These are phyloP conservation scores for Andrographis paniculata DNA, from an alignment of 305 asterid species.

Conservation along the genomic window DNA sequence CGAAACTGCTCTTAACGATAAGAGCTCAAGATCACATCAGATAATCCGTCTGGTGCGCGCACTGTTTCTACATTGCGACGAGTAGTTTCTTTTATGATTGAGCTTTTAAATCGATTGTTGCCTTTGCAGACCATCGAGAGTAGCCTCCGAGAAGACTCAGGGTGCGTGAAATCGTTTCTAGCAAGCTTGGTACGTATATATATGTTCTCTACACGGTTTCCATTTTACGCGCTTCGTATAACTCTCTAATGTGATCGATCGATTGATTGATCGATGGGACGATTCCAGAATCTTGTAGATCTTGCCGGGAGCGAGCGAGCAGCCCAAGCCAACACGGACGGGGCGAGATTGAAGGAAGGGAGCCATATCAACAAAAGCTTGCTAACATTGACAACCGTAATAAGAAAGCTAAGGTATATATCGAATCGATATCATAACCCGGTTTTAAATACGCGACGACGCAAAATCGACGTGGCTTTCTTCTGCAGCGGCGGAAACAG, in stretches of 20 bases:
- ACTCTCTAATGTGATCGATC: constrained; percentile 9
- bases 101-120: no score
- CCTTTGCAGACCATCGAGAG: constrained; percentile 67
- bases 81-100: no score
- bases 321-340: constrained; percentile 73
- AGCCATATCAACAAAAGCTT: constrained; percentile 91
- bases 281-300: constrained; percentile 84
- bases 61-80: no score
- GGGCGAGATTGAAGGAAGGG: constrained; percentile 88
- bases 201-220: constrained; percentile 9
- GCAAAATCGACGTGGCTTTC: no score
- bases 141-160: constrained; percentile 68
- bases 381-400: constrained; percentile 81
- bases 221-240: constrained; percentile 5
- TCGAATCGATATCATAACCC: no score
- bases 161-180: constrained; percentile 61
- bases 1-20: constrained; percentile 81
- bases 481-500: constrained; percentile 58
- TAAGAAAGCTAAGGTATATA: constrained; percentile 88
- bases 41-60: constrained; percentile 78
- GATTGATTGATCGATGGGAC: no score
- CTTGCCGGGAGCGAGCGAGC: constrained; percentile 97
- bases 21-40: constrained; percentile 98
- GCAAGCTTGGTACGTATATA: constrained; percentile 68
- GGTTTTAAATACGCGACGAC: not conserved